A percentile compares a stretch with the other conserved stretches of the same genome.
phyloP scores from a whole-genome alignment of 169 alveolate species.

The Plasmodium coatneyi region DNA sequence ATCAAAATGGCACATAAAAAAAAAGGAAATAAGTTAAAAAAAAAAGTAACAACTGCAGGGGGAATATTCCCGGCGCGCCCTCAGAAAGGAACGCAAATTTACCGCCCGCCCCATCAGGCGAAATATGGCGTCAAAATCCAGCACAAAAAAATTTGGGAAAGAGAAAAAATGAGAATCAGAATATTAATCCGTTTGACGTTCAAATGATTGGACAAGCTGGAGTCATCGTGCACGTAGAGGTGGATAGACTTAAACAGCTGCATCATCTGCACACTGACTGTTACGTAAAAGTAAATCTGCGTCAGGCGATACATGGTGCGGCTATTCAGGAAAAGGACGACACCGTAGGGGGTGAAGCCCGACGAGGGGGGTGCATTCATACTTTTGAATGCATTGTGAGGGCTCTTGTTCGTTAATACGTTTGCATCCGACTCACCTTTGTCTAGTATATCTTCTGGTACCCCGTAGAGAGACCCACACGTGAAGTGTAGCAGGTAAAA shows the following conservation, averaged over 20 bases:
- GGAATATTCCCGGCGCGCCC: neutral
- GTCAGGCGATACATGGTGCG: slow-evolving; percentile 33
- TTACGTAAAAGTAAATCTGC: slow-evolving; percentile 34
- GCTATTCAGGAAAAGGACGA: slow-evolving; percentile 21
- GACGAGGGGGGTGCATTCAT: neutral
- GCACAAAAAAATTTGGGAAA: slow-evolving; percentile 61
- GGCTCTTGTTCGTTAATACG: neutral
- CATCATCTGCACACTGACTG: slow-evolving; percentile 52
- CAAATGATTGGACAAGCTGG: slow-evolving; percentile 14
- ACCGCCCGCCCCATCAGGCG: neutral
- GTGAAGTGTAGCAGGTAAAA: slow-evolving; percentile 23
- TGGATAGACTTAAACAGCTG: slow-evolving; percentile 61
- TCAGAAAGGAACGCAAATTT: neutral
- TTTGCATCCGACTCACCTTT: neutral
- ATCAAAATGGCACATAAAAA: neutral
- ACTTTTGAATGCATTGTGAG: slow-evolving; percentile 46
- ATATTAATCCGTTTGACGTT: slow-evolving; percentile 44
- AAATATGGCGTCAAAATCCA: slow-evolving; percentile 66
- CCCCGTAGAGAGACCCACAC: slow-evolving; percentile 24
- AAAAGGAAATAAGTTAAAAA: neutral
- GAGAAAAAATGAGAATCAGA: slow-evolving; percentile 26
- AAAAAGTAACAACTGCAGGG: neutral
- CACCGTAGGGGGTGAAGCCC: slow-evolving; percentile 14
- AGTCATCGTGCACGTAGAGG: slow-evolving; percentile 47
- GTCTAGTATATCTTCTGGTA: neutral